A percentile compares a stretch with the other conserved stretches of the same genome.
Conservation (phyloP, 1,284 basidiomycete species). For the Athelia psychrophila region DNA sequence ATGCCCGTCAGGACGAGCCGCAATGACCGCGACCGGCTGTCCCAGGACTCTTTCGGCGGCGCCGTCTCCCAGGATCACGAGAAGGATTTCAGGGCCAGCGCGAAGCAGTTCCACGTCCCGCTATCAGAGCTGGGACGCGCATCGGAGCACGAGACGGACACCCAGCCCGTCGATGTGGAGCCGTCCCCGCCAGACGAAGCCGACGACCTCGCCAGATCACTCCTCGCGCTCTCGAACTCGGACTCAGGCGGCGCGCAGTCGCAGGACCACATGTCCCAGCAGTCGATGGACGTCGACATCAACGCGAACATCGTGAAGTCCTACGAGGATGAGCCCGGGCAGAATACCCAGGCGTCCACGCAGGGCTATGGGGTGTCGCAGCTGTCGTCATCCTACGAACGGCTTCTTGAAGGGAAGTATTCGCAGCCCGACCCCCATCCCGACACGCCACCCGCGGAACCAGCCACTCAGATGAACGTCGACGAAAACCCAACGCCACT, state of each 20-base stretch:
- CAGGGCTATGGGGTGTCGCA: background rate
- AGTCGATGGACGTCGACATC: slow-evolving; percentile 10
- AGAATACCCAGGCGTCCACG: background rate
- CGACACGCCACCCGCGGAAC: too few relatives aligned
- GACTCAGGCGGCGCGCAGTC: slow-evolving; percentile 16
- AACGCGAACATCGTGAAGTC: too few relatives aligned
- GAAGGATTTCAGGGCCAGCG: slow-evolving; percentile 42
- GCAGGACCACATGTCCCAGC: background rate
- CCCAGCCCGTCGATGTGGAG: slow-evolving; percentile 7
- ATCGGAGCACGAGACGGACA: slow-evolving; percentile 18
- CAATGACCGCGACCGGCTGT: background rate
- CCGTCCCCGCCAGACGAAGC: slow-evolving; percentile 9
- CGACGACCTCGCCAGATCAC: slow-evolving; percentile 23
- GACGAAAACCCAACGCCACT: background rate
- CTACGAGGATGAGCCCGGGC: too few relatives aligned
- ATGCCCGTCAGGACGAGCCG: background rate
- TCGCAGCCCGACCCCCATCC: too few relatives aligned
- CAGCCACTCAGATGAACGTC: too few relatives aligned
- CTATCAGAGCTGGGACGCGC: slow-evolving; percentile 50
- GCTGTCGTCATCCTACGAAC: background rate
- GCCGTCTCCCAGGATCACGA: slow-evolving; percentile 44
- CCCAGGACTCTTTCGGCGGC: slow-evolving; percentile 63
- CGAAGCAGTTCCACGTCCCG: slow-evolving; percentile 53
- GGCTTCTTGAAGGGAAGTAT: background rate
- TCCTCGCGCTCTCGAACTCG: slow-evolving; percentile 48